These are phyloP conservation scores for Paracamarosporium sp. DNA, from an alignment of 2,329 filamentous ascomycete genomes.

Conservation along the genomic window DNA sequence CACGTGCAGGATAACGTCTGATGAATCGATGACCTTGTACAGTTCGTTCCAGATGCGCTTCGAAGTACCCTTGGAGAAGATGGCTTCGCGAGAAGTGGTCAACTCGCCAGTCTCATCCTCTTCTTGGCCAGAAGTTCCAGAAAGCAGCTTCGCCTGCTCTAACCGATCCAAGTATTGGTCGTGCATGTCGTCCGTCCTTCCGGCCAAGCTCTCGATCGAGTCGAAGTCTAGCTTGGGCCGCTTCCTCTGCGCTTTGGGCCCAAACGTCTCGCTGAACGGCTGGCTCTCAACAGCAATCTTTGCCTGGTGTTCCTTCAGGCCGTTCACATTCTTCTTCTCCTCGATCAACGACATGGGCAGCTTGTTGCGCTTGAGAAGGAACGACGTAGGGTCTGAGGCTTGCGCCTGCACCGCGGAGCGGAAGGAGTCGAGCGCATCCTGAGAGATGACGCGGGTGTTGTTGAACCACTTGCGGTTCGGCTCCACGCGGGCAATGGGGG, in stretches of 20 bases:
- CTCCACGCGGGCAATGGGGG: constrained; percentile 85
- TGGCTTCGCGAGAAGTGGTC: constrained; percentile 64
- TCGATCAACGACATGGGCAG: constrained; percentile 93
- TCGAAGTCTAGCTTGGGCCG: constrained; percentile 86
- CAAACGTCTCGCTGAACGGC: constrained; percentile 88
- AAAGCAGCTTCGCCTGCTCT: constrained; percentile 79
- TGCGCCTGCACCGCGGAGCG: constrained; percentile 91
- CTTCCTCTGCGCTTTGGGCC: constrained; percentile 91
- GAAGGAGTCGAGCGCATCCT: constrained; percentile 86
- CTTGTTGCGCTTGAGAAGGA: constrained; percentile 96
- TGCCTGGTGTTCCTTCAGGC: constrained; percentile 88
- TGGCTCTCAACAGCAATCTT: constrained; percentile 91
- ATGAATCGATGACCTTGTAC: constrained; percentile 93
- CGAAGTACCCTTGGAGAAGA: constrained; percentile 84
- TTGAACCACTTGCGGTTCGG: constrained; percentile 98
- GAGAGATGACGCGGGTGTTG: constrained; percentile 88
- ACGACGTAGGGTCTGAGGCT: constrained; percentile 87
- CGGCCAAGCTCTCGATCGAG: constrained; percentile 81
- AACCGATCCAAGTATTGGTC: constrained; percentile 80
- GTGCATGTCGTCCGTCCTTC: constrained; percentile 79
- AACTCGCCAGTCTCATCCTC: constrained; percentile 55
- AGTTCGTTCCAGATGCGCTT: constrained; percentile 88
- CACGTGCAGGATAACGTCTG: constrained; percentile 84
- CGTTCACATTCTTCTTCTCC: constrained; percentile 76
- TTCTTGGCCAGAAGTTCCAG: constrained; percentile 69